Base-by-base conservation (phyloP, 208 protist species). In the Leishmania turanica region DNA sequence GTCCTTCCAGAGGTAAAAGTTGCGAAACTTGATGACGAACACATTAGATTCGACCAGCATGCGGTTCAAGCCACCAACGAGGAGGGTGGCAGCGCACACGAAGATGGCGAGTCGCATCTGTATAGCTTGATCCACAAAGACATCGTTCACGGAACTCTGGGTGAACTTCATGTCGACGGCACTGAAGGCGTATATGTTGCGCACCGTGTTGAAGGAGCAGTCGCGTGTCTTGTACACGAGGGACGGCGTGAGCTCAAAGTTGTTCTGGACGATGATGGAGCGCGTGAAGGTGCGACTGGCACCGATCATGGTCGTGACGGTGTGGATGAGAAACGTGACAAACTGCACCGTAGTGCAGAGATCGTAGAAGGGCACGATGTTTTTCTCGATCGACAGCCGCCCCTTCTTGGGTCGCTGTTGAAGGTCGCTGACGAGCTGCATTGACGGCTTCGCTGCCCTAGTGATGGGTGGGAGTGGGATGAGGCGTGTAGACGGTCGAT, bases 401-500 rank as follows among this genome's bases (percentile, higher is more conserved):
- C 88, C 90, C 84, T 93, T 94, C 45, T 85, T 84, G 56, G 92
- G 89, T 3, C 90, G 89, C 86, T 90, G 90, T 66, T 93, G 90
- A n/a, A 92, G 78, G 53, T 93, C 90, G 74, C 92, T 96, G 21
- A 96, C 92, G 21, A 96, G 77, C 74, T 96, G 92, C 92, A 96
- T 96, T 47, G 53, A 34, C 24, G 47, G 42, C 6, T n/a, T 73
- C 69, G 17, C 69, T 73, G 24, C 27, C 45, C 69, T 51, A 19
- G 73, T 47, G 73, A 49, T 40, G 51, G 21, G 17, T n/a, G 47
- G 42, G 24, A 8, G 37, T 24, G 27, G 45, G 17, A 21, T 56
- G 42, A 17, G 19, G 37, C 13, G n/a, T 42, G 19, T 2, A 47
- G 37, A 24, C 24, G 66, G 42, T 49, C 1, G 24, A 19, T 40